Conservation (phyloP, 768 basidiomycete genomes). For the Rhodotorula taiwanensis region DNA sequence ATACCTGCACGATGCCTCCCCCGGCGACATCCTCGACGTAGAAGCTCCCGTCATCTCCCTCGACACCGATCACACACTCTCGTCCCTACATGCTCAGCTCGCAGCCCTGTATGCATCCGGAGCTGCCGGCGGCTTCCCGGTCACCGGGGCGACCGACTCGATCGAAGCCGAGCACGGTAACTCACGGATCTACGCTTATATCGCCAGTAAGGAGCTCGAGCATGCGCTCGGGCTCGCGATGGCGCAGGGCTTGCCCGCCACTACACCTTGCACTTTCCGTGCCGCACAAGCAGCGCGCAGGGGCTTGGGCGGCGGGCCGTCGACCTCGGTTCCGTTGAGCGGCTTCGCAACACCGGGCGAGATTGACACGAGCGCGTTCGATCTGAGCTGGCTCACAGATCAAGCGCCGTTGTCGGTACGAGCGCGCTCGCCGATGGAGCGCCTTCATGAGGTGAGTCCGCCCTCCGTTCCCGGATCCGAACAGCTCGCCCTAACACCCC, state of each 20-base stretch:
- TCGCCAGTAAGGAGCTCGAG: conserved; percentile 86
- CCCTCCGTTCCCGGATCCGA: no score
- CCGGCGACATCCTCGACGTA: conserved; percentile 20
- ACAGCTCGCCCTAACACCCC: not conserved
- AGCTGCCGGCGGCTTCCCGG: conserved; percentile 71
- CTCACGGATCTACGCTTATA: conserved; percentile 76
- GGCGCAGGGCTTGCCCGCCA: not conserved
- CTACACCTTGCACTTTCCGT: conserved; percentile 7
- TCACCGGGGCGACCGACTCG: conserved; percentile 54
- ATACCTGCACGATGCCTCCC: conserved; percentile 48
- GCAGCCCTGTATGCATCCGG: conserved; percentile 56
- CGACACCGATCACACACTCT: conserved; percentile 67
- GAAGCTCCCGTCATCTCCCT: conserved; percentile 65
- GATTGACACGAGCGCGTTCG: not conserved
- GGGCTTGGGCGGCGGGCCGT: conserved; percentile 50
- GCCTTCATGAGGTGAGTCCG: conserved; percentile 65
- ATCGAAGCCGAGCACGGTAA: conserved; percentile 34
- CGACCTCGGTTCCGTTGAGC: conserved; percentile 50
- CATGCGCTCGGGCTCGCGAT: conserved; percentile 60
- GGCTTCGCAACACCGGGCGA: conserved; percentile 43
- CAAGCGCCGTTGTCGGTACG: conserved; percentile 74
- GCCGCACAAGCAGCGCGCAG: not conserved
- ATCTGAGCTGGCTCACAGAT: conserved; percentile 55
- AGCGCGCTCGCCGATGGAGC: conserved; percentile 76
- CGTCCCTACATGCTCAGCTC: conserved; percentile 65